phyloP scores from a whole-genome alignment of 2,329 filamentous ascomycete species.

The Colletotrichum navitas region DNA sequence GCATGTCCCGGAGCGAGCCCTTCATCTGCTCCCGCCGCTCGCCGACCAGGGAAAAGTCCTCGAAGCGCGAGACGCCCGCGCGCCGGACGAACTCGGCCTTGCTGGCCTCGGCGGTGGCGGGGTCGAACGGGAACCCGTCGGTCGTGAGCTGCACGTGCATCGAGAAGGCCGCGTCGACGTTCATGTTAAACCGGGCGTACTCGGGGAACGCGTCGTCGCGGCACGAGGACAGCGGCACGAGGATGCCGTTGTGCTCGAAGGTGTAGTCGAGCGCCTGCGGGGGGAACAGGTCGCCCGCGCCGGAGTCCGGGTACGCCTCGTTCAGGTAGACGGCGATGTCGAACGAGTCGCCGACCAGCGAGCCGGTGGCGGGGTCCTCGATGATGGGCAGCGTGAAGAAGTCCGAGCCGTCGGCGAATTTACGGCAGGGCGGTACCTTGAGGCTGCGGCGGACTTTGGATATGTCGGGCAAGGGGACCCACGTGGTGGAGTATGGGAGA shows the following conservation, averaged over 20 bases:
- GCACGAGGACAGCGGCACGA: slow-evolving; percentile 54
- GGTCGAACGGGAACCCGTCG: slow-evolving; percentile 63
- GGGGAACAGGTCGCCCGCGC: slow-evolving; percentile 63
- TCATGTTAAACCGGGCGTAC: slow-evolving; percentile 65
- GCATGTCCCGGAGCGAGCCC: slow-evolving; percentile 54
- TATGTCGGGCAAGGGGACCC: slow-evolving; percentile 66
- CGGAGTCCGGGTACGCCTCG: slow-evolving; percentile 60
- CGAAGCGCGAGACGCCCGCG: slow-evolving; percentile 58
- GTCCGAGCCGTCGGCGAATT: slow-evolving; percentile 67
- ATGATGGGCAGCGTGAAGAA: slow-evolving; percentile 73
- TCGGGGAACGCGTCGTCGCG: slow-evolving; percentile 48
- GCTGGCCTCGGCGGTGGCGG: slow-evolving; percentile 56
- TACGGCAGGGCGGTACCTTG: slow-evolving; percentile 62
- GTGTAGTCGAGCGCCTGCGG: slow-evolving; percentile 56
- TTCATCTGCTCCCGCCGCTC: slow-evolving; percentile 56
- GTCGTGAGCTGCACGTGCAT: slow-evolving; percentile 56
- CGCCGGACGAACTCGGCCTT: slow-evolving; percentile 64
- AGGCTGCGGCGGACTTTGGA: slow-evolving; percentile 60
- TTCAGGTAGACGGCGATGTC: slow-evolving; percentile 74
- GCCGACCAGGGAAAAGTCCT: slow-evolving; percentile 54
- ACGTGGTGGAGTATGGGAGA: slow-evolving; percentile 54
- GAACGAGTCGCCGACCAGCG: slow-evolving; percentile 70
- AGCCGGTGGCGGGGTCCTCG: slow-evolving; percentile 55
- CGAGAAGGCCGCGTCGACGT: slow-evolving; percentile 67
- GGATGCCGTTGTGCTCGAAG: slow-evolving; percentile 46